Conservation (phyloP, 768 basidiomycete species). For the Fistulinella prunicolor region DNA sequence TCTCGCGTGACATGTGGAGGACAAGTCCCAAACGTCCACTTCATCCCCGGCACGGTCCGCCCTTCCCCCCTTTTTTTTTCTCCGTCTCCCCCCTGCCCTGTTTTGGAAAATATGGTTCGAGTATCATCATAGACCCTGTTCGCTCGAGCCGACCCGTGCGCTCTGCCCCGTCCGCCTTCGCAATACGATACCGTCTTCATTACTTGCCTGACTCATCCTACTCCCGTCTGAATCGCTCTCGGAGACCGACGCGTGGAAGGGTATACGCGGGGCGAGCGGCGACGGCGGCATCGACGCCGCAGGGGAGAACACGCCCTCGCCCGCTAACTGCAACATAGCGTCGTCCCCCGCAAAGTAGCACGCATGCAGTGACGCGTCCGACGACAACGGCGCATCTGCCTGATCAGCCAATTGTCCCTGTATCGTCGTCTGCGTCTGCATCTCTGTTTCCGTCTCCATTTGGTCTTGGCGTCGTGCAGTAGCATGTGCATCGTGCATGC, state of each 20-base stretch:
- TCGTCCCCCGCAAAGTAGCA: conserved; percentile 55
- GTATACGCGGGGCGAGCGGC: conserved; percentile 48
- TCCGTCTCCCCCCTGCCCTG: too few species aligned
- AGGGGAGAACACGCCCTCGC: conserved; percentile 73
- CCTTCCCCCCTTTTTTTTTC: too few species aligned
- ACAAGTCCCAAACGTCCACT: too few species aligned
- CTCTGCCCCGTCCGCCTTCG: conserved; percentile 19
- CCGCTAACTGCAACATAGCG: conserved; percentile 50
- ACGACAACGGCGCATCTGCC: too few species aligned
- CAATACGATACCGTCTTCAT: conserved; percentile 16
- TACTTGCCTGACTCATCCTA: conserved; percentile 3
- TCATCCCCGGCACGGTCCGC: too few species aligned
- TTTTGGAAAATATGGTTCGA: conserved; percentile 4
- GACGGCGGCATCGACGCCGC: conserved; percentile 64
- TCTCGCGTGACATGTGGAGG: too few species aligned
- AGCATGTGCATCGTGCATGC: too few species aligned
- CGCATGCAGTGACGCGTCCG: too few species aligned
- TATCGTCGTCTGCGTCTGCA: neutral
- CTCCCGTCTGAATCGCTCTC: conserved; percentile 6
- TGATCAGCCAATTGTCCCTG: neutral
- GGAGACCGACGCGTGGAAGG: conserved; percentile 13
- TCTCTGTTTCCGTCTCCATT: too few species aligned
- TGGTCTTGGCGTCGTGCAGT: neutral
- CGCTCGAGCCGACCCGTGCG: neutral
- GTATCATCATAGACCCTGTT: neutral